Percentiles rank a stretch among this genome's conserved stretches.
Conservation (phyloP, 139 green algal species). For the Chlamydomonas incerta region DNA sequence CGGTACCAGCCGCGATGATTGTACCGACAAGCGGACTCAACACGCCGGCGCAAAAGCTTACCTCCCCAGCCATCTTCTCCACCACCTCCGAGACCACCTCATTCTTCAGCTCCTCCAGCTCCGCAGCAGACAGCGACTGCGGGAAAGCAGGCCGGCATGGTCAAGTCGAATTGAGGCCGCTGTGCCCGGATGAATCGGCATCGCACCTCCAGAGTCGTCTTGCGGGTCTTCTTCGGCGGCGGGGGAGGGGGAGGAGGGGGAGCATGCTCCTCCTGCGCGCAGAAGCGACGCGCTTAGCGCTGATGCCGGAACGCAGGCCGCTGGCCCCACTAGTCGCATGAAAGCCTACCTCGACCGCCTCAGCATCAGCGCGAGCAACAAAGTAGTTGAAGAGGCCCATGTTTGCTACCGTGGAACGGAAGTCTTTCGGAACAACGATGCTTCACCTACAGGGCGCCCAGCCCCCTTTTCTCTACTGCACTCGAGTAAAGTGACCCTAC, state of each 20-base stretch:
- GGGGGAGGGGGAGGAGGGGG: slow-evolving; percentile 10
- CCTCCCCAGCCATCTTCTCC: slow-evolving; percentile 60
- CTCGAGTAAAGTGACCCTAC: too few relatives aligned
- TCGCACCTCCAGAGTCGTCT: slow-evolving; percentile 32
- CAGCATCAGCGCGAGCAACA: slow-evolving; percentile 21
- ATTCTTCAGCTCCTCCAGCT: slow-evolving; percentile 68
- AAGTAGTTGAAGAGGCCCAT: slow-evolving; percentile 38
- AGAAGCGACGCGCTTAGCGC: neutral
- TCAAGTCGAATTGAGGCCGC: neutral
- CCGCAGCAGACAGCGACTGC: slow-evolving; percentile 46
- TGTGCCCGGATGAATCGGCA: neutral
- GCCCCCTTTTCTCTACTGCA: too few relatives aligned
- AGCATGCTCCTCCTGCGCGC: slow-evolving; percentile 8
- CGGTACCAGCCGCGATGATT: slow-evolving; percentile 9
- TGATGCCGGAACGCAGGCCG: neutral
- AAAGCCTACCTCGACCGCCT: neutral
- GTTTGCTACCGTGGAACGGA: neutral
- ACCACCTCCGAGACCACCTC: slow-evolving; percentile 69
- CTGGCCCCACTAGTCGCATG: too few relatives aligned
- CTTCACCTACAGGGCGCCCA: too few relatives aligned
- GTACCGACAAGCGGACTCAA: slow-evolving; percentile 7
- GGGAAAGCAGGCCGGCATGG: neutral
- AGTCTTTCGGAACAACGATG: too few relatives aligned
- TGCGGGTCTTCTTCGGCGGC: neutral
- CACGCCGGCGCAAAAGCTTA: neutral